Evolutionary conservation across 2,329 filamentous ascomycete species (phyloP).

Genomic region (Xylariaceae sp.): DNA sequence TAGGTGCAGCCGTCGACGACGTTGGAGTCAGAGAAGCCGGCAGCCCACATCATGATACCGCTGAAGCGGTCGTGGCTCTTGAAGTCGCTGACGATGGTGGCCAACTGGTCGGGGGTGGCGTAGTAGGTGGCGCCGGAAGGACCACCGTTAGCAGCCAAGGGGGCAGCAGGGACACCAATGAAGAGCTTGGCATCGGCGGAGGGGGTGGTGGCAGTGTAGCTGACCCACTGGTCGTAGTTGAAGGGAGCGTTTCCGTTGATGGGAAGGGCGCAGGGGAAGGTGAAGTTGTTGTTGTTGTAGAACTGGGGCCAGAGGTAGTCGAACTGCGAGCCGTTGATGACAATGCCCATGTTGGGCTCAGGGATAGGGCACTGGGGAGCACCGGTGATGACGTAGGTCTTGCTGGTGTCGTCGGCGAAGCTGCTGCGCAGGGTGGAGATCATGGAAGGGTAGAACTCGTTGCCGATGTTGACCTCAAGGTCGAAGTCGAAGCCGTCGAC

Average conservation of each 20-base stretch:
- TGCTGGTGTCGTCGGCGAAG: slow-evolving; percentile 32
- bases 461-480: slow-evolving; percentile 35
- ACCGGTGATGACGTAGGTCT: slow-evolving; percentile 42
- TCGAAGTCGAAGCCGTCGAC: slow-evolving; percentile 30
- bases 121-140: slow-evolving; percentile 33
- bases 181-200: slow-evolving; percentile 36
- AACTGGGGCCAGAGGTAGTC: slow-evolving; percentile 43
- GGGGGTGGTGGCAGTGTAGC: slow-evolving; percentile 28
- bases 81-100: slow-evolving; percentile 28
- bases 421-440: slow-evolving; percentile 30
- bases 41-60: slow-evolving; percentile 39
- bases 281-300: slow-evolving; percentile 40
- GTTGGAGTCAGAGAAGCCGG: slow-evolving; percentile 36
- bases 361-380: slow-evolving; percentile 43
- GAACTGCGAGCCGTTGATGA: slow-evolving; percentile 36
- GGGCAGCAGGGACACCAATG: slow-evolving; percentile 36
- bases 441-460: slow-evolving; percentile 33
- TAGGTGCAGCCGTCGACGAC: slow-evolving; percentile 36
- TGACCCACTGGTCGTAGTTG: slow-evolving; percentile 37
- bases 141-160: slow-evolving; percentile 33
- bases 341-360: slow-evolving; percentile 37
- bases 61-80: slow-evolving; percentile 31
- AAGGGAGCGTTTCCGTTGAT: slow-evolving; percentile 29
- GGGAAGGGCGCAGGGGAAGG: slow-evolving; percentile 33
- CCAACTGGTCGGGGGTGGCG: slow-evolving; percentile 30